Base-by-base conservation (phyloP, 176 grass and related monocot species). In the Ampelocalamus luodianensis region DNA sequence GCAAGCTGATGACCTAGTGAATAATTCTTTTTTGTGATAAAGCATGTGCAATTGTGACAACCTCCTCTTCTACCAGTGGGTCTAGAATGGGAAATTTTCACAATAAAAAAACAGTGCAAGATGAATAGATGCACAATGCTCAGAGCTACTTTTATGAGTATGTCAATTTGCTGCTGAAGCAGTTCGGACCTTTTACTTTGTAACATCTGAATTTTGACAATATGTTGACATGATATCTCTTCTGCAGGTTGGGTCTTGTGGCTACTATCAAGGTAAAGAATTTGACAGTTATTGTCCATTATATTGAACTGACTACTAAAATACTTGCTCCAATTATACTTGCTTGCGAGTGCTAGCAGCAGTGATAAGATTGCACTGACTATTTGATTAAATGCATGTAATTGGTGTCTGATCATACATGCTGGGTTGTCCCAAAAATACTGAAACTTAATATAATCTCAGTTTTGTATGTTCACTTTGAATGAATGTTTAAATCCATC, bases 201-300 rank as follows among this genome's bases (percentile, higher is more conserved):
- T 59, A 50, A 55, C 14, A 65, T 65, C 43, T 60, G 16, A 39
- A 65, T 58, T 83, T 78, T 49, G 8, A 72, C 56, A 38, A 50
- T 82, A 51, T 43, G 13, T 88, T 80, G 24, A 83, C 59, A 74
- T 36, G 3, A 32, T 77, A 49, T 92, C 27, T 61, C 20, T 74
- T 81, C 24, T 85, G 48, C 92, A 97, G 94, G 91, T 74, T 97
- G 88, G 85, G 92, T 43, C 94, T 97, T 76, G 92, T 94, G 80
- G 90, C 89, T 50, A 94, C 92, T 63, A 97, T 97, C 53, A 97
- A 97, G 94, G 94, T 97, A 92, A 60, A 69, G 17, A 72, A 62
- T 71, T 22, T 73, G 11, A 65, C 24, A 23, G 38, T 56, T 65
- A 17, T 77, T 83, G 3, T 44, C 44, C 67, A 58, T 80, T 70